Base-by-base conservation (phyloP, 1,139 yeast species). In the Candida frijolesensis region DNA sequence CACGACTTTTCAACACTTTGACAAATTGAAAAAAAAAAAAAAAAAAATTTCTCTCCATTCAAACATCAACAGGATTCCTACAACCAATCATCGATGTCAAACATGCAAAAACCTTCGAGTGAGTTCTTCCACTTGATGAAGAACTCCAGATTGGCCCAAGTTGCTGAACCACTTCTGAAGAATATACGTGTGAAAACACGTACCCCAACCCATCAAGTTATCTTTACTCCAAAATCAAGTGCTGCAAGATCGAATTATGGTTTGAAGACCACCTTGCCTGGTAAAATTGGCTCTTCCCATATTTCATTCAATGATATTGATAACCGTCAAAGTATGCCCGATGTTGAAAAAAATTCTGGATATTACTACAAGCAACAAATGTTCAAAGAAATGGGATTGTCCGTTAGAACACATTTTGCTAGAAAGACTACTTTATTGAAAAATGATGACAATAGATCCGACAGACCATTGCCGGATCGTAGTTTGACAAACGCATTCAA, bases 141-240 rank as follows among this genome's bases (percentile, higher is more conserved):
- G 59, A 70, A 70, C 65, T 74, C 80, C 49, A 72, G 66, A 67
- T 63, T 76, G 54, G 74, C 80, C 15, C 81, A 76, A 60, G 80
- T 76, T 52, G 80, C 81, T 29, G 69, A 64, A 29, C 81, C 81
- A 4, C 66, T 72, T 53, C 63, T 61, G 60, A 67, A 66, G 47
- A 56, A 50, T 19, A 65, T 76, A 50, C 65, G 80, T 52, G 73
- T 70, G 2, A 58, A 58, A 30, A 57, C 68, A 5, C 54, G 59
- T 11, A 62, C 65, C 2, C 81, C 81, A 7, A 74, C 79, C 10
- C 81, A 76, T 57, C 81, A 76, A 58, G 68, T 74, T 44, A 70
- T 76, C 45, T 70, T 63, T 56, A 75, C 80, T 3, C 80, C 80
- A 18, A 71, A 70, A 54, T 64, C 76, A 14, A 67, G 73, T 58